Base-by-base conservation (phyloP, 768 basidiomycete species). In the Suillus discolor region DNA sequence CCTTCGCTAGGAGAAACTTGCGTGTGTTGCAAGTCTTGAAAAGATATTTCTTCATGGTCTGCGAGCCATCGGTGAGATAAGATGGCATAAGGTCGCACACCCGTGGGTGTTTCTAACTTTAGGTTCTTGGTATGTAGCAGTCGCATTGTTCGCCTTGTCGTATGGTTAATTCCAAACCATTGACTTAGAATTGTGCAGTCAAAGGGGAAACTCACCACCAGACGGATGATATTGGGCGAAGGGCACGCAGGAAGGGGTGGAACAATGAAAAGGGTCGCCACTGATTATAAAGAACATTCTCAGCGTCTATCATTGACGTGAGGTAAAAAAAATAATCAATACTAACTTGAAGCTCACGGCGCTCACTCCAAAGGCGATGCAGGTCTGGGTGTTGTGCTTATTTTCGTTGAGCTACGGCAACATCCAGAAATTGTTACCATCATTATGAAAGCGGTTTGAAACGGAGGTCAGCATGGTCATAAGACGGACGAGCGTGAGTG, bases 11-110 rank as follows among this genome's bases (percentile, higher is more conserved):
- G 59, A 28, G 25, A 25, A 60, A 28, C 18, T 20, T 18, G 18
- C 55, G 6, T 39, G 31, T 12, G 23, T 25, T 59, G 62, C 18
- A 63, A 63, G 62, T 63, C 65, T 25, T 66, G 65, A 41, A 64
- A 66, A 12, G 65, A 63, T 1, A 66, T 28, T 34, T 66, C 65
- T 36, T 66, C 62, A 4, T 9, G 16, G n/a, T 45, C 20, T 16
- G 38, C 62, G 2, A 63, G 36, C 62, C 62, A 63, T 34, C 62
- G 36, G 55, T 63, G 62, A 28, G 62, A 63, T 15, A 63, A 18
- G 54, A 63, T 63, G 18, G 62, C 62, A 18, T 57, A 39, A 38
- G 53, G 62, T 55, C 9, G 62, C 36, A 60, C 59, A 20, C 1
- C 41, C 18, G 39, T 20, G 6, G 59, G 25, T 8, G 38, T 60